Conservation (phyloP, 306 rosid species). For the Lathyrus tuberosus region DNA sequence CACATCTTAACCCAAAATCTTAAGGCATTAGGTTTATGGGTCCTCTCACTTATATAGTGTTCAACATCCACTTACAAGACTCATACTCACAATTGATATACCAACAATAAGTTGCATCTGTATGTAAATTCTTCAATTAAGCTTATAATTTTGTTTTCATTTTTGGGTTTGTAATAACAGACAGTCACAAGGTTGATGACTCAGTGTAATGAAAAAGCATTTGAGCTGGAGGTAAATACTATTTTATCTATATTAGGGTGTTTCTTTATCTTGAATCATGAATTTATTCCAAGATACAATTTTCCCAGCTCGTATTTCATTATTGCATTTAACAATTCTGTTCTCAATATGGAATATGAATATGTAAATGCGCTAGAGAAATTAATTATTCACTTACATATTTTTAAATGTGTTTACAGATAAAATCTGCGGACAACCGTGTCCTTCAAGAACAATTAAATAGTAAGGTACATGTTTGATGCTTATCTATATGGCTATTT, state of each 20-base stretch:
- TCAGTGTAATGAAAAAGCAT: slow-evolving; percentile 79
- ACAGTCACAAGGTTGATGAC: slow-evolving; percentile 76
- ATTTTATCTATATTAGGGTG: slow-evolving; percentile 25
- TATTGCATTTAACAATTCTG: slow-evolving; percentile 17
- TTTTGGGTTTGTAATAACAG: slow-evolving; percentile 55
- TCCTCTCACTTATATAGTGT: no score
- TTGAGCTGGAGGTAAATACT: slow-evolving; percentile 87
- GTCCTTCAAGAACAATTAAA: slow-evolving; percentile 92
- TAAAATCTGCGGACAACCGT: slow-evolving; percentile 95
- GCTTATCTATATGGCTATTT: slow-evolving; percentile 24
- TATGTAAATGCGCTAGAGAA: slow-evolving; percentile 17
- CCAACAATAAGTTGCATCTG: background rate
- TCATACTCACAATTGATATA: no score
- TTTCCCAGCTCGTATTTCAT: background rate
- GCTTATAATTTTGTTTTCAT: slow-evolving; percentile 24
- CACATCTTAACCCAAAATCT: no score
- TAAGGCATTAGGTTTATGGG: no score
- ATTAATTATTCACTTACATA: slow-evolving; percentile 16
- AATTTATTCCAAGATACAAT: slow-evolving; percentile 22
- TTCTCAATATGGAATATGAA: slow-evolving; percentile 18
- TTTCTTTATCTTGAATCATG: slow-evolving; percentile 36
- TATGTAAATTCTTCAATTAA: slow-evolving; percentile 18
- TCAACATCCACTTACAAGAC: no score
- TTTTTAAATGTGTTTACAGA: slow-evolving; percentile 47
- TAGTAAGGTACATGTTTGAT: slow-evolving; percentile 60